Base-by-base conservation (phyloP, 257 asterid species). In the Leptodermis oblonga region DNA sequence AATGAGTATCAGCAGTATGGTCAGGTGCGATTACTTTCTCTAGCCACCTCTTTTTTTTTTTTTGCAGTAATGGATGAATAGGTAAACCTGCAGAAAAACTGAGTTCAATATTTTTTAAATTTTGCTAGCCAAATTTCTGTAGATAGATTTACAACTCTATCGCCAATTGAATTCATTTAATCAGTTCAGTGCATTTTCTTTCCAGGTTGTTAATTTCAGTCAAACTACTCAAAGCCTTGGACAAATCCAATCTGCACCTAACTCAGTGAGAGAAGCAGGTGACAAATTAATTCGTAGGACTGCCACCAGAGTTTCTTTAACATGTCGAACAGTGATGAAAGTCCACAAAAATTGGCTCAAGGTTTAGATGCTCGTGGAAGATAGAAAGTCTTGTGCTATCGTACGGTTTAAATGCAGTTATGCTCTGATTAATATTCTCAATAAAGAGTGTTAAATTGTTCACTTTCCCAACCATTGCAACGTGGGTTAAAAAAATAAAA, bases 271-370 rank as follows among this genome's bases (percentile, higher is more conserved):
- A 31, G 77, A 65, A 37, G 37, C 30, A 54, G 73, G 76, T 53
- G 81, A 68, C 56, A 52, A 48, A 72, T 73, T 71, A 52, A 81
- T 90, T 76, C 84, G 71, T 77, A 81, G 99, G 85, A 85, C 86
- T 73, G 41, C 70, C 36, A 82, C 87, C 59, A 79, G 99, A 83
- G 77, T 91, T 80, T 94, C 99, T 61, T 87, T 93, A 78, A 94
- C 97, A 5, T 89, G 99, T 71, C 89, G 99, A 51, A 68, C 80
- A 31, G 96, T 94, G 70, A 80, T 79, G 5, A 90, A 82, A 83
- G 96, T 82, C 70, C 90, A 65, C 80, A 89, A 81, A 69, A 80
- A 82, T 70, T 74, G 88, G 26, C 81, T 90, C 69, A 90, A 84
- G 78, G 73, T 89, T 12, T 86, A 85, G 80, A 14, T 1, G 49